Conservation (phyloP, 1,284 basidiomycete genomes). For the Irpex sp. region DNA sequence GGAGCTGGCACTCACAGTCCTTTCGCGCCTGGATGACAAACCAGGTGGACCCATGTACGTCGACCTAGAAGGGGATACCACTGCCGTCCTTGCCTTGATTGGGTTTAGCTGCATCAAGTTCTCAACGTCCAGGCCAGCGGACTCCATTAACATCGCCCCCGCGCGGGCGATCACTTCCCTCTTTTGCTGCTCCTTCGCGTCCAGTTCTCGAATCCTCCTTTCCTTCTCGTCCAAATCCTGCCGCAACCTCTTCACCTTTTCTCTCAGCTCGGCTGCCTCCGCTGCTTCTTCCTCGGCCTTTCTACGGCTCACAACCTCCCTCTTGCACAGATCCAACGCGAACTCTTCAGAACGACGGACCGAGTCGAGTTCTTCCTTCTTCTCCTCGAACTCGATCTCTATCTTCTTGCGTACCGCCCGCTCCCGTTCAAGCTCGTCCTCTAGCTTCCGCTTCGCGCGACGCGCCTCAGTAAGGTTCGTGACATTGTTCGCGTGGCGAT, state of each 20-base stretch:
- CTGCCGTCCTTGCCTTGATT: not conserved
- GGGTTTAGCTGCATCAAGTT: not conserved
- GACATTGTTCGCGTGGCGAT: constrained; percentile 27
- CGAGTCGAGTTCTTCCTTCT: constrained; percentile 31
- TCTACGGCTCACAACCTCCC: constrained; percentile 37
- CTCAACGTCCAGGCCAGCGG: not conserved
- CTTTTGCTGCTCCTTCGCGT: not conserved
- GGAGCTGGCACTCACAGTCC: not conserved
- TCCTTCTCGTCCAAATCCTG: constrained; percentile 8
- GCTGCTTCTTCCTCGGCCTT: constrained; percentile 32
- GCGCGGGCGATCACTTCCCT: not conserved
- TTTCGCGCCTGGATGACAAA: not conserved
- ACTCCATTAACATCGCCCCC: not conserved
- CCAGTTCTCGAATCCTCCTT: not conserved
- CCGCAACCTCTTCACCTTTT: constrained; percentile 19
- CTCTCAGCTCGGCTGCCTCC: constrained; percentile 9
- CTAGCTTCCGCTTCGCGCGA: constrained; percentile 43
- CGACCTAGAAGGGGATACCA: not conserved
- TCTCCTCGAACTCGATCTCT: constrained; percentile 34
- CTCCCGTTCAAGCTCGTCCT: constrained; percentile 38
- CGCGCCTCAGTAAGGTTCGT: constrained; percentile 30
- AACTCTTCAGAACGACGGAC: constrained; percentile 34
- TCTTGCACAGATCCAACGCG: constrained; percentile 36
- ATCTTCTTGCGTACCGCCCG: constrained; percentile 40
- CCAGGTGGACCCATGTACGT: not conserved